Conservation (phyloP, 129 eudicot species). For the Lonicera japonica region DNA sequence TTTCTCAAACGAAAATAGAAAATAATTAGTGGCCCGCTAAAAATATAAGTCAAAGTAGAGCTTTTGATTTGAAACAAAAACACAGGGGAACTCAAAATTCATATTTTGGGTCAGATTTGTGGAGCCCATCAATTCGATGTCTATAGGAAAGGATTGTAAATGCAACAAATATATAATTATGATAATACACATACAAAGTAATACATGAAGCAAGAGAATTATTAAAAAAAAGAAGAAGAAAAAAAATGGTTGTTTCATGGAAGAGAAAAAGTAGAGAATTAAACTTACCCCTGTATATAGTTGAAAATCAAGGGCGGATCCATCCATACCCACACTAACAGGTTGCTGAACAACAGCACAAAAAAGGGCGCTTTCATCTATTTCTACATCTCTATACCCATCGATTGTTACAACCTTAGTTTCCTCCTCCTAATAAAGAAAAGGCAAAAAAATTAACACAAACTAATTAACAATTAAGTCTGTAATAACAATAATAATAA, state of each 20-base stretch:
- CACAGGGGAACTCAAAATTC: no score
- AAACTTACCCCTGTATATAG: constrained; percentile 49
- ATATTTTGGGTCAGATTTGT: no score
- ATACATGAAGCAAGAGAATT: background rate
- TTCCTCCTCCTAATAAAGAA: constrained; percentile 20
- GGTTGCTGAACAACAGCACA: constrained; percentile 51
- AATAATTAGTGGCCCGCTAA: no score
- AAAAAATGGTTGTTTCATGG: no score
- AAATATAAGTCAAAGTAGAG: no score
- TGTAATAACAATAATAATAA: background rate
- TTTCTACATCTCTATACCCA: constrained; percentile 41
- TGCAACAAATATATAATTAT: no score
- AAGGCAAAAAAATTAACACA: background rate
- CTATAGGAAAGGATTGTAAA: no score
- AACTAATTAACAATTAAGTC: background rate
- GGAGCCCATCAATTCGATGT: no score
- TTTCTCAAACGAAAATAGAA: no score
- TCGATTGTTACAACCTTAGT: constrained; percentile 40
- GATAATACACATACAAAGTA: no score
- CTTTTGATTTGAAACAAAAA: no score
- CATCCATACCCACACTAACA: constrained; percentile 51
- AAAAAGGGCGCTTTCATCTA: constrained; percentile 44
- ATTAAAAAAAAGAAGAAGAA: background rate
- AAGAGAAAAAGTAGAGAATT: background rate
- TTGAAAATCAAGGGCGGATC: constrained; percentile 46